phyloP scores from a whole-genome alignment of 2,329 filamentous ascomycete species.

The Fusarium decemcellulare region DNA sequence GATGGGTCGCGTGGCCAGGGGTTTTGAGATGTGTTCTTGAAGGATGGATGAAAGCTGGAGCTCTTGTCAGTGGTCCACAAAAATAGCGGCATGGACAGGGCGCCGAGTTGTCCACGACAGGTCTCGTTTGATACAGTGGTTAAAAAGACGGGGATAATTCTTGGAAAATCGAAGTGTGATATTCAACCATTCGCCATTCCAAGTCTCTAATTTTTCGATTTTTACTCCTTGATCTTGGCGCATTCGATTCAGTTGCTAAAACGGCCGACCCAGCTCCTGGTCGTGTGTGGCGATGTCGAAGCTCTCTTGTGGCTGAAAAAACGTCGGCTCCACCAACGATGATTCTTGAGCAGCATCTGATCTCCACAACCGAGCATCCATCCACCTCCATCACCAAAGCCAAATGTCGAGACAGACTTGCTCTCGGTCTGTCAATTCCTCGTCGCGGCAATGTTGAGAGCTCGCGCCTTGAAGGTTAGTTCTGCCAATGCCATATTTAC shows the following conservation, averaged over 20 bases:
- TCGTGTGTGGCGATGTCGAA: constrained; percentile 40
- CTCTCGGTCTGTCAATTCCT: constrained; percentile 37
- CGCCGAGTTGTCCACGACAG: neutral
- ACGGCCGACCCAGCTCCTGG: neutral
- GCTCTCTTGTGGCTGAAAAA: constrained; percentile 42
- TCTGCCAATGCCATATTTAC: neutral
- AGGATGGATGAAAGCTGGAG: constrained; percentile 13
- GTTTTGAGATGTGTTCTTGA: constrained; percentile 40
- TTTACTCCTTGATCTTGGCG: neutral
- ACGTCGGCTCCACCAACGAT: constrained; percentile 35
- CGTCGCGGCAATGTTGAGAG: constrained; percentile 59
- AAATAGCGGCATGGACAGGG: constrained; percentile 18
- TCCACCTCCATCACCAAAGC: constrained; percentile 20
- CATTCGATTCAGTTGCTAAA: neutral
- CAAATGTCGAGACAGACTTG: constrained; percentile 41
- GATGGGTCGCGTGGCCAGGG: constrained; percentile 18
- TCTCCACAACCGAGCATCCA: constrained; percentile 5
- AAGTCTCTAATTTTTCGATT: constrained; percentile 1
- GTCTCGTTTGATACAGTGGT: constrained; percentile 2
- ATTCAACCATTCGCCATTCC: neutral
- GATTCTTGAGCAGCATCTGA: constrained; percentile 1
- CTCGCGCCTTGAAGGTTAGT: constrained; percentile 57
- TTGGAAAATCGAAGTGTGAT: neutral
- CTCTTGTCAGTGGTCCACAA: constrained; percentile 33
- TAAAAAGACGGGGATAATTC: neutral